Conservation (phyloP, 169 alveolate genomes). For the Cryptosporidium meleagridis region DNA sequence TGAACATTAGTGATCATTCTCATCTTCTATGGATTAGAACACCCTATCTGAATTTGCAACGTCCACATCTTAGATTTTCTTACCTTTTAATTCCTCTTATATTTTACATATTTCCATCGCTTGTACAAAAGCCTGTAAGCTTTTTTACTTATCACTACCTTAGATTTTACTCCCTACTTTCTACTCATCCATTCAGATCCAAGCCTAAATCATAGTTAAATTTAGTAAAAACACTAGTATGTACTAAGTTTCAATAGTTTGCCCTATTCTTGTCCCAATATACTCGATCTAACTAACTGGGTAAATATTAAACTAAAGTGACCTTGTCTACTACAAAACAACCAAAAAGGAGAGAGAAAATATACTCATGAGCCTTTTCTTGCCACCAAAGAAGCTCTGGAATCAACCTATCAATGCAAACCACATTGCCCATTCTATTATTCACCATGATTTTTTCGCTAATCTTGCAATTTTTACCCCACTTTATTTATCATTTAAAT, state of each 20-base stretch:
- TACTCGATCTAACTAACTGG: neutral
- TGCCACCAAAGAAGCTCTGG: neutral
- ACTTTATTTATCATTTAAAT: neutral
- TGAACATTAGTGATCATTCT: too few relatives aligned
- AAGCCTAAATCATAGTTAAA: neutral
- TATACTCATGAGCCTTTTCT: too few relatives aligned
- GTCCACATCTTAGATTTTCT: neutral
- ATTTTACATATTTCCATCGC: neutral
- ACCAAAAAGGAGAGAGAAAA: too few relatives aligned
- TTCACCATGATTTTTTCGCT: neutral
- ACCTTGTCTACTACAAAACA: neutral
- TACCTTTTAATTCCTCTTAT: neutral
- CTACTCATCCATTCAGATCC: too few relatives aligned
- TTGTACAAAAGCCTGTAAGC: too few relatives aligned
- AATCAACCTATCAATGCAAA: neutral
- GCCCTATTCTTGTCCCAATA: neutral
- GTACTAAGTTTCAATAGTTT: neutral
- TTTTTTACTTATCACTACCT: neutral
- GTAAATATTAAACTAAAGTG: neutral
- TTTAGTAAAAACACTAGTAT: too few relatives aligned
- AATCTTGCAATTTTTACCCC: slow-evolving; percentile 8
- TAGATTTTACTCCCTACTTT: neutral
- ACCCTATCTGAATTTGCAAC: too few relatives aligned
- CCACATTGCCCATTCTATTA: neutral
- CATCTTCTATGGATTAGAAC: too few relatives aligned